Evolutionary conservation across 495 filamentous ascomycete genomes (phyloP).

Genomic region (Penicillium malachiteum): DNA sequence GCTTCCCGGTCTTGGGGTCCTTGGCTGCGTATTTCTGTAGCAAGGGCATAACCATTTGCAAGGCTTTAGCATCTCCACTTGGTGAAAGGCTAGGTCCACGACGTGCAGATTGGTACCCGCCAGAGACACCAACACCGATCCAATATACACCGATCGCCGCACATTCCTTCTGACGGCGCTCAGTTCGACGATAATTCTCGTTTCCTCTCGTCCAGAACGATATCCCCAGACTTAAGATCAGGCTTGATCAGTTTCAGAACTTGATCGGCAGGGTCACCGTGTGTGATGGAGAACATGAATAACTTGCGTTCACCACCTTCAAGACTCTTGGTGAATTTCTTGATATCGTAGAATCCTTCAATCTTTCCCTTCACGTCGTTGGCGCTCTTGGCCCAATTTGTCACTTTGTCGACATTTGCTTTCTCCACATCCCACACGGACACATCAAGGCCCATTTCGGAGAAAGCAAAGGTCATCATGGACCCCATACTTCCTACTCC

Average conservation of each 20-base stretch:
- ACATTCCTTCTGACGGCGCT: slow-evolving; percentile 60
- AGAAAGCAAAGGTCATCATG: slow-evolving; percentile 64
- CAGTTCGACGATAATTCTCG: slow-evolving; percentile 67
- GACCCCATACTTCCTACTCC: slow-evolving; percentile 67
- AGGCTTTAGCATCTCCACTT: slow-evolving; percentile 56
- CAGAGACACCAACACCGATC: slow-evolving; percentile 68
- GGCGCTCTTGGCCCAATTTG: slow-evolving; percentile 18
- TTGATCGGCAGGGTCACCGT: slow-evolving; percentile 65
- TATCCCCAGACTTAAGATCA: slow-evolving; percentile 59
- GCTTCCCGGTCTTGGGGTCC: slow-evolving; percentile 51
- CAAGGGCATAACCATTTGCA: slow-evolving; percentile 63
- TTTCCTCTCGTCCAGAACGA: slow-evolving; percentile 73
- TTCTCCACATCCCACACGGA: slow-evolving; percentile 57
- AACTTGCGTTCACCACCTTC: slow-evolving; percentile 39
- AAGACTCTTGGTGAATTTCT: slow-evolving; percentile 41
- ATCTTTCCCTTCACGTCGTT: slow-evolving; percentile 32
- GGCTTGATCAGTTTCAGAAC: slow-evolving; percentile 59
- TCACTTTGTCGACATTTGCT: slow-evolving; percentile 45
- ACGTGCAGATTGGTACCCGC: slow-evolving; percentile 68
- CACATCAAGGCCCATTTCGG: slow-evolving; percentile 60
- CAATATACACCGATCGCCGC: slow-evolving; percentile 56
- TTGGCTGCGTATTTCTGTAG: slow-evolving; percentile 62
- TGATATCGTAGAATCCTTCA: slow-evolving; percentile 34
- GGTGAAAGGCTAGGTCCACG: slow-evolving; percentile 65
- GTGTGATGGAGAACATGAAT: slow-evolving; percentile 68